Evolutionary conservation across 371 early-diverging fungal species (phyloP).

Genomic region (Mucor plumbeus): DNA sequence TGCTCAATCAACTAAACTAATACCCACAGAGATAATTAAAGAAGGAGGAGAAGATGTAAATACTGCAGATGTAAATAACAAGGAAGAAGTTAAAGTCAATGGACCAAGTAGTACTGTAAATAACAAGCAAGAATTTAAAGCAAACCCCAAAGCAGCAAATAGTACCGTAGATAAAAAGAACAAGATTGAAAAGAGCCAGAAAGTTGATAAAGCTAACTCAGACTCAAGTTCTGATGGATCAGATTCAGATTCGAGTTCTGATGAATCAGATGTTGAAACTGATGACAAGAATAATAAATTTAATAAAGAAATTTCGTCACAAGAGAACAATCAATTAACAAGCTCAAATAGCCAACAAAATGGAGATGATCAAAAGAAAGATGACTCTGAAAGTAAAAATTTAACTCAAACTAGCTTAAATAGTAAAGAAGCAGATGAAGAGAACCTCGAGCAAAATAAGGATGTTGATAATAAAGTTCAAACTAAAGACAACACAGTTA

Average conservation of each 20-base stretch:
- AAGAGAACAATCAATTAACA: background rate
- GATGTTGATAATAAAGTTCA: background rate
- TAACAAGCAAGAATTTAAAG: background rate
- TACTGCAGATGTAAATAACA: slow-evolving; percentile 4
- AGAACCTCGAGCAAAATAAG: background rate
- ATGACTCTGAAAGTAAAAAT: background rate
- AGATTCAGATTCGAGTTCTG: background rate
- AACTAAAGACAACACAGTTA: background rate
- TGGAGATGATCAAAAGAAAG: background rate
- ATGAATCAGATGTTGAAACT: background rate
- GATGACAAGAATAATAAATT: background rate
- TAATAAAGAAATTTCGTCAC: background rate
- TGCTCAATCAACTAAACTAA: background rate
- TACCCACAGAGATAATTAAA: background rate
- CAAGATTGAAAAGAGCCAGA: background rate
- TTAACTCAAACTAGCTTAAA: background rate
- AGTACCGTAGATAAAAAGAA: background rate
- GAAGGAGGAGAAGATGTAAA: background rate
- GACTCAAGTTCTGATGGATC: background rate
- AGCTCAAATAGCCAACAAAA: background rate
- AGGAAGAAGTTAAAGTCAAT: background rate
- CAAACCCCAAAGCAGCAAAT: background rate
- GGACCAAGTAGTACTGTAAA: background rate
- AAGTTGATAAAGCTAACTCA: background rate
- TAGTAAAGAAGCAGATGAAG: background rate